Evolutionary conservation across 345 rosid species (phyloP).

Genomic region (Trapa bicornis): DNA sequence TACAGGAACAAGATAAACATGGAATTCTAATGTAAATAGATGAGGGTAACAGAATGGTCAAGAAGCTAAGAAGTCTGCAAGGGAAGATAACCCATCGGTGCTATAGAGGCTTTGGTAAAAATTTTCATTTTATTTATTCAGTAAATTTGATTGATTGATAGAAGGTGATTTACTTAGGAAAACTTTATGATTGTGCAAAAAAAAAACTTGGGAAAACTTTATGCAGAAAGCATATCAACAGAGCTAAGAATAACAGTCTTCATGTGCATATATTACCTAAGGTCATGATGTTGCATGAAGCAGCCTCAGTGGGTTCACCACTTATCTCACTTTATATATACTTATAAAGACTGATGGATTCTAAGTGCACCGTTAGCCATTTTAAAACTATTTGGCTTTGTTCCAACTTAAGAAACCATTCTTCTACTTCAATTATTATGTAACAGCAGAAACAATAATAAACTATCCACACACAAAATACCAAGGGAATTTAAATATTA

Average conservation of each 20-base stretch:
- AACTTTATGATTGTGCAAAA: no score
- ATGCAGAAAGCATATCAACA: no score
- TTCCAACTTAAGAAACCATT: not conserved
- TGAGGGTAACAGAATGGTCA: not conserved
- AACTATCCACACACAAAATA: not conserved
- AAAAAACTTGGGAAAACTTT: no score
- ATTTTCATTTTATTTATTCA: no score
- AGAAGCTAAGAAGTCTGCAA: not conserved
- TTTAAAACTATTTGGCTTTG: not conserved
- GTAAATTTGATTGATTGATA: no score
- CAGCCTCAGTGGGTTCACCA: not conserved
- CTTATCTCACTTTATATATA: not conserved
- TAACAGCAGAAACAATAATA: not conserved
- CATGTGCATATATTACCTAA: no score
- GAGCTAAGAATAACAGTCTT: no score
- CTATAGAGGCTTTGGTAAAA: no score
- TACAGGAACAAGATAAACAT: not conserved
- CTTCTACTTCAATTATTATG: not conserved
- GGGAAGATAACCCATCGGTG: no score
- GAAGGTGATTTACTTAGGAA: no score
- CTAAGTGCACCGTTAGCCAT: not conserved
- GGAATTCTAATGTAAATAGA: not conserved
- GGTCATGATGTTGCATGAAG: no score
- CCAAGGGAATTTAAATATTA: not conserved
- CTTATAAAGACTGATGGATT: not conserved